A percentile compares a stretch with the other conserved stretches of the same genome.
phyloP scores from a whole-genome alignment of 768 basidiomycete genomes.

The Suillus hirtellus region DNA sequence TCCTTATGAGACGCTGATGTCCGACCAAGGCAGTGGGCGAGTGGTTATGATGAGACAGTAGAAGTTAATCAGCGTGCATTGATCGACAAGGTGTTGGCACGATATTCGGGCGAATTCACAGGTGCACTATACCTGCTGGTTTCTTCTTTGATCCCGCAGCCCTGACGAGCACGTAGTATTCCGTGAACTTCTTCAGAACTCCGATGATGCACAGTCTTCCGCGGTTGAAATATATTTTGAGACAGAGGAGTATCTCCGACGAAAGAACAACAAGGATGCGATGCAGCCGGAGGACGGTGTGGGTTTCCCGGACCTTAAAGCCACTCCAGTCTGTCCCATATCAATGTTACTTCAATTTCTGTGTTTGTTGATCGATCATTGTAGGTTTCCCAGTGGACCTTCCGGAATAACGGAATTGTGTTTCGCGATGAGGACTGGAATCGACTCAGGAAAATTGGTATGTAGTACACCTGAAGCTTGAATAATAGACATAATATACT shows the following conservation, averaged over 20 bases:
- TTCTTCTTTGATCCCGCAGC: constrained; percentile 5
- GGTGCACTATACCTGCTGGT: constrained; percentile 34
- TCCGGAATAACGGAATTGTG: constrained; percentile 83
- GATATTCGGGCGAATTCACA: constrained; percentile 95
- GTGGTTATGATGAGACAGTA: constrained; percentile 77
- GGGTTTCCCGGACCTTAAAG: constrained; percentile 64
- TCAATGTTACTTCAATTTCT: neutral
- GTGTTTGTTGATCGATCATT: neutral
- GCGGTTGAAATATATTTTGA: constrained; percentile 80
- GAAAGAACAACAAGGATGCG: constrained; percentile 19
- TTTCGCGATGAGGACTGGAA: constrained; percentile 90
- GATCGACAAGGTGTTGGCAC: constrained; percentile 94
- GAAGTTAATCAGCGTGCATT: constrained; percentile 96
- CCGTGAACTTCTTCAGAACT: constrained; percentile 92
- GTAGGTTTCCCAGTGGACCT: constrained; percentile 79
- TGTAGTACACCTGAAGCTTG: constrained; percentile 14
- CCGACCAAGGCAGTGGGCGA: constrained; percentile 41
- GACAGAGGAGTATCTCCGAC: constrained; percentile 51
- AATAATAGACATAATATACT: neutral
- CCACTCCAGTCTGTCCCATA: constrained; percentile 42
- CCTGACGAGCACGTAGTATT: constrained; percentile 43
- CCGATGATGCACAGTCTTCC: constrained; percentile 83
- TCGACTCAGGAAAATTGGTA: constrained; percentile 86
- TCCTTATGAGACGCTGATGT: neutral
- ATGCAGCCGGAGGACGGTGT: constrained; percentile 16